These are phyloP conservation scores for Russula sp. DNA, from an alignment of 768 basidiomycete genomes.

Conservation along the genomic window DNA sequence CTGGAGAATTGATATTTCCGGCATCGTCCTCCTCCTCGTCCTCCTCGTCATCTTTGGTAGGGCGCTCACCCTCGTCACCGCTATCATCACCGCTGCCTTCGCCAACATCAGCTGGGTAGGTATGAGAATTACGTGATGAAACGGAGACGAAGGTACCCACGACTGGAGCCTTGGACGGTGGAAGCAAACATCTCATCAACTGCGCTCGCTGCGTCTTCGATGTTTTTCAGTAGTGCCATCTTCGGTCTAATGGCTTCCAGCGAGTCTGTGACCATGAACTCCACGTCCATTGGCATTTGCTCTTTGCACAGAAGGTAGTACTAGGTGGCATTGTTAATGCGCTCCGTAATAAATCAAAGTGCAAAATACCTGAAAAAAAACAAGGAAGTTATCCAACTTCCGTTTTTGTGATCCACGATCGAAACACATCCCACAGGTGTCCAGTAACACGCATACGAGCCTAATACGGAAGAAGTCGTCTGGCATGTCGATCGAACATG, in stretches of 20 bases:
- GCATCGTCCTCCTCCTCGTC: conserved; percentile 61
- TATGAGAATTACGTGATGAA: conserved; percentile 26
- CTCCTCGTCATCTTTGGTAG: conserved; percentile 56
- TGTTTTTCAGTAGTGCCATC: conserved; percentile 60
- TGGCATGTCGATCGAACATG: conserved; percentile 78
- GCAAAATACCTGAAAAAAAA: conserved; percentile 80
- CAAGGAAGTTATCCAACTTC: conserved; percentile 89
- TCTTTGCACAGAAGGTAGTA: conserved; percentile 91
- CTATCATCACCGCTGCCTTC: conserved; percentile 60
- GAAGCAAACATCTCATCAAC: conserved; percentile 87
- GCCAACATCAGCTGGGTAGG: conserved; percentile 34
- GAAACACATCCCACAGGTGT: conserved; percentile 97
- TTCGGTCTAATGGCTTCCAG: conserved; percentile 92
- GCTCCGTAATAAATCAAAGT: neutral
- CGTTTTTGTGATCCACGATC: conserved; percentile 89
- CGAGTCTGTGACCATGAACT: conserved; percentile 95
- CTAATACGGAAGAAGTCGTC: conserved; percentile 96
- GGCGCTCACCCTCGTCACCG: conserved; percentile 47
- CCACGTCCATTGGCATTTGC: conserved; percentile 92
- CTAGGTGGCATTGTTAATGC: conserved; percentile 36
- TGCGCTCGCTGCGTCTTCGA: conserved; percentile 81
- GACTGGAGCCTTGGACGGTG: conserved; percentile 56
- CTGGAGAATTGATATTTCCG: conserved; percentile 49
- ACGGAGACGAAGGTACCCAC: conserved; percentile 39
- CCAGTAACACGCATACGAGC: conserved; percentile 86